Evolutionary conservation across 2,329 filamentous ascomycete genomes (phyloP), one percentile per base, ranked within the genome.

Genomic region (Apiospora hydei): DNA sequence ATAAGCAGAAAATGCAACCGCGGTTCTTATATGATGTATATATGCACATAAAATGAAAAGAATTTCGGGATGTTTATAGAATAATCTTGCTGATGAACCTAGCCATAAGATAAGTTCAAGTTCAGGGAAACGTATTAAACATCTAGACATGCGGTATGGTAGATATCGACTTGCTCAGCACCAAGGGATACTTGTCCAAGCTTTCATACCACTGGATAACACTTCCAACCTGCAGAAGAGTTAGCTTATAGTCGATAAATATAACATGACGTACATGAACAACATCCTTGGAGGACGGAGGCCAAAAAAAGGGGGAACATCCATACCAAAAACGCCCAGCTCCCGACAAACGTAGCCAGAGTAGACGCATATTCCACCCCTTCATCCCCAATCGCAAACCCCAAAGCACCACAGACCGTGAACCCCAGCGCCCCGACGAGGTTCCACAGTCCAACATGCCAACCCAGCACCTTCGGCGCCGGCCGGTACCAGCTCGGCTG

Each of bases 401-500:
- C 89, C 43, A 90, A 77, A 2, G 85, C 88, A n/a, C 88, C 88
- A 73, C 88, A 90, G 0, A 90, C 82, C 6, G 88, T 91, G 77
- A 92, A 92, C 0, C 90, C 90, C 34, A 92, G 76, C 1, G 87
- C 87, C 0, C 91, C 91, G 26, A 92, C 82, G 2, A 91, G 79
- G 75, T 92, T 93, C 89, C 90, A 93, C 11, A 87, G 79, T 0
- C 89, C 91, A 75, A 93, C 88, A 78, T 92, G 89, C 91, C 91
- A 93, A 4, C 91, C 91, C 1, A 93, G 83, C 0, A 89, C 82
- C 3, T 80, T 77, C 4, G 83, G 84, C 0, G 89, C 88, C 0
- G 91, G 90, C 16, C 83, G 81, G 75, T 88, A 92, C 91, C 91
- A 93, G 66, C 84, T 86, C 53, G 84, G 78, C 79, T 93, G 91